Base-by-base conservation (phyloP, 1,139 yeast species). In the Casaregolazyma lundiana region DNA sequence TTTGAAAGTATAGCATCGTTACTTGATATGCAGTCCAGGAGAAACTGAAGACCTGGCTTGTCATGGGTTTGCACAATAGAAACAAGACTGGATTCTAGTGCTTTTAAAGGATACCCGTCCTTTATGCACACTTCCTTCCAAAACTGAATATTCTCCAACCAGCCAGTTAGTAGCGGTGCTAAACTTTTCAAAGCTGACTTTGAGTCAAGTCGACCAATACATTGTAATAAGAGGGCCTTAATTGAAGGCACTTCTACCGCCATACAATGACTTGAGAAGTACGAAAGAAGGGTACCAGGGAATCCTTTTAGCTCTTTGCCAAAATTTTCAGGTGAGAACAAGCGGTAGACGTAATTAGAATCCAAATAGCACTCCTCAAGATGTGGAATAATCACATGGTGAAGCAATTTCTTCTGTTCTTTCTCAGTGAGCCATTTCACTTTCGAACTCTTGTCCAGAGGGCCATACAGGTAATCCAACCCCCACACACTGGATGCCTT, bases 61-160 rank as follows among this genome's bases (percentile, higher is more conserved):
- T 81, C 89, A 50, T 75, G 76, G 8, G 75, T 70, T 9, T 85
- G 76, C 16, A 86, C 77, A 50, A 84, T 62, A 11, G 72, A 70
- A 19, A 83, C 73, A 15, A 84, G 60, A n/a, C 75, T 67, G 2
- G 59, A 53, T 60, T 85, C 92, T 47, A 84, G 75, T 1, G 65
- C 68, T n/a, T 59, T 65, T 53, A 77, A 73, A 45, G 74, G 71
- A 37, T 78, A 68, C 47, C 78, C 77, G 40, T 78, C 73, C 8
- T 62, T 64, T 3, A 58, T 58, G 47, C 86, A 78, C 50, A 71
- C 72, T 1, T 54, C 50, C 43, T 68, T 63, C 76, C 80, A 77
- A 1, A 57, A 53, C 2, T 55, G 54, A 61, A 90, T 74, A 51
- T 69, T 53, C 1, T 54, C 51, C 18, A 76, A 51, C 64, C 79